A percentile compares a stretch with the other conserved stretches of the same genome.
Conservation (phyloP, 148 eudicot species). For the Euryodendron excelsum region DNA sequence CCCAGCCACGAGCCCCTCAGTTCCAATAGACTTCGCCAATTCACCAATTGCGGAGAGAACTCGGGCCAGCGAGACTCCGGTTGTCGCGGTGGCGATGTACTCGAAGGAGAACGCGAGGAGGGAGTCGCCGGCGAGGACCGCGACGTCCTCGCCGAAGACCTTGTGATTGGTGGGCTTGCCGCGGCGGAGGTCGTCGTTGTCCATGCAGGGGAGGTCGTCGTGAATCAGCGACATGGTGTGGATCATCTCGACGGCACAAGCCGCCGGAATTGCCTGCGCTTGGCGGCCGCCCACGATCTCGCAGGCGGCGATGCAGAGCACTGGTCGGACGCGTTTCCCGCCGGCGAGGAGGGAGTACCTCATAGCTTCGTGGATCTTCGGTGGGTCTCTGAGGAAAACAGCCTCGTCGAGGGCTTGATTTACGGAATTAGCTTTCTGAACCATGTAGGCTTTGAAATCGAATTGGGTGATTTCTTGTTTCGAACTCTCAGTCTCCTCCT, state of each 20-base stretch:
- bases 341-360: constrained; percentile 40
- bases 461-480: constrained; percentile 19
- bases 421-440: constrained; percentile 26
- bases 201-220: constrained; percentile 50
- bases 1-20: constrained; percentile 41
- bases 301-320: constrained; percentile 43
- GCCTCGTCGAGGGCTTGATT: constrained; percentile 44
- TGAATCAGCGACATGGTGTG: constrained; percentile 46
- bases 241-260: constrained; percentile 50
- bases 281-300: constrained; percentile 39
- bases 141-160: constrained; percentile 42
- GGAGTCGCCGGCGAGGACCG: constrained; percentile 44
- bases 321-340: constrained; percentile 38
- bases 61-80: constrained; percentile 9
- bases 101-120: constrained; percentile 35
- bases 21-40: constrained; percentile 29
- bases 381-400: constrained; percentile 24
- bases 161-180: constrained; percentile 45
- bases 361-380: constrained; percentile 38
- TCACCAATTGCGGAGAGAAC: constrained; percentile 24
- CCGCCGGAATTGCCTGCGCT: constrained; percentile 39
- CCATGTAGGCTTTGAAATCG: constrained; percentile 34
- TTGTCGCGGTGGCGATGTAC: constrained; percentile 22
- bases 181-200: constrained; percentile 42
- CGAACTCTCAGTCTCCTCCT: constrained; percentile 10